phyloP scores from a whole-genome alignment of 305 asterid species.

The Solanum hybrid region DNA sequence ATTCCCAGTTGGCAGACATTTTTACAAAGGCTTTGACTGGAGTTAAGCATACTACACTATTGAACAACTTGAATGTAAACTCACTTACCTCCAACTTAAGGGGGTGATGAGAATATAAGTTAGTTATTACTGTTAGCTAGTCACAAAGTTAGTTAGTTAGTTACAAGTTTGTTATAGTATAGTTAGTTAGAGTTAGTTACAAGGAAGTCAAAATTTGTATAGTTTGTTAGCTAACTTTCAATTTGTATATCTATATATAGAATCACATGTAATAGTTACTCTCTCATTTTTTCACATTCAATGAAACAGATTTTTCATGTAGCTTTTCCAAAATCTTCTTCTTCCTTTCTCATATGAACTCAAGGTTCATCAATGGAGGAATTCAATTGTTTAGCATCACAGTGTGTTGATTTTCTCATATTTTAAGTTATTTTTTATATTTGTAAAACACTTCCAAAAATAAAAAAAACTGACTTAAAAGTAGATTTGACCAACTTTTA shows the following conservation, averaged over 20 bases:
- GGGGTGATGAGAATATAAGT: background rate
- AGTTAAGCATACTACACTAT: background rate
- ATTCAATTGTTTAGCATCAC: background rate
- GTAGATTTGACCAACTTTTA: no score
- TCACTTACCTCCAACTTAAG: background rate
- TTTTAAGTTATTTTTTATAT: no score
- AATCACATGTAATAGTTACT: background rate
- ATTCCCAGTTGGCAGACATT: background rate
- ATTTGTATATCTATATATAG: background rate
- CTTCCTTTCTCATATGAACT: background rate
- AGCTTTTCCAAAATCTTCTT: no score
- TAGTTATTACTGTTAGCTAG: background rate
- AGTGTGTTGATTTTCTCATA: background rate
- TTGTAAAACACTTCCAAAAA: no score
- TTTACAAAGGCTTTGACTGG: background rate
- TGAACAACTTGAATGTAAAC: background rate
- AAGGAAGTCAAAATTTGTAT: rapidly evolving
- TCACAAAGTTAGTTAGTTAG: background rate
- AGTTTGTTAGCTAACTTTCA: background rate
- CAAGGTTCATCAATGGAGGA: background rate
- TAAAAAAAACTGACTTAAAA: background rate
- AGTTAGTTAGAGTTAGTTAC: background rate
- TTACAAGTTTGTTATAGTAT: background rate
- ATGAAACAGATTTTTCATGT: background rate
- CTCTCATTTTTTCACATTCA: background rate